phyloP scores from a whole-genome alignment of 1,139 yeast genomes.

The Yamadazyma triangularis region DNA sequence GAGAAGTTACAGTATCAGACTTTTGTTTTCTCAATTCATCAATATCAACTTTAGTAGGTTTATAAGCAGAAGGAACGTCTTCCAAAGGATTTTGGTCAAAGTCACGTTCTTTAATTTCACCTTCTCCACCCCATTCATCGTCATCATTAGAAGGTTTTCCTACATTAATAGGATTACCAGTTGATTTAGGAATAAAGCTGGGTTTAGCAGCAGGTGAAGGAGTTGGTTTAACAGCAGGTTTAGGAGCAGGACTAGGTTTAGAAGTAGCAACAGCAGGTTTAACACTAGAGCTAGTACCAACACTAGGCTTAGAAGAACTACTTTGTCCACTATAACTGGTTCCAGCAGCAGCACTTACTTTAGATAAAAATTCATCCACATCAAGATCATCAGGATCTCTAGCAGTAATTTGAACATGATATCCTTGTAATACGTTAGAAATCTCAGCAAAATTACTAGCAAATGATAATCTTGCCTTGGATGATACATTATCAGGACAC shows the following conservation, averaged over 20 bases:
- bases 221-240: constrained; percentile 22
- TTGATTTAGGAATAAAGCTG: constrained; percentile 32
- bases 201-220: constrained; percentile 14
- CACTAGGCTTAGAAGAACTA: constrained; percentile 16
- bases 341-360: constrained; percentile 90
- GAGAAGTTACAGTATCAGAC: constrained; percentile 44
- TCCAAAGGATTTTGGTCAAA: constrained; percentile 59
- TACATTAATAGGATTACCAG: constrained; percentile 43
- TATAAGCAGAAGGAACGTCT: constrained; percentile 60
- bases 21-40: constrained; percentile 41
- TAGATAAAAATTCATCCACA: constrained; percentile 66
- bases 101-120: constrained; percentile 69
- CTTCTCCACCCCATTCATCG: constrained; percentile 63
- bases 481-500: constrained; percentile 87
- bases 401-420: constrained; percentile 96
- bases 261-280: constrained; percentile 16
- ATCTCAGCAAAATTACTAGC: constrained; percentile 75
- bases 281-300: constrained; percentile 6
- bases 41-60: constrained; percentile 54
- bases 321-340: constrained; percentile 80
- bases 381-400: constrained; percentile 88
- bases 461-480: constrained; percentile 68
- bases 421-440: constrained; percentile 66
- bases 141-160: constrained; percentile 31
- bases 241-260: constrained; percentile 8